Evolutionary conservation across 2,329 filamentous ascomycete genomes (phyloP).

Genomic region (Rhexocercosporidium sp.): DNA sequence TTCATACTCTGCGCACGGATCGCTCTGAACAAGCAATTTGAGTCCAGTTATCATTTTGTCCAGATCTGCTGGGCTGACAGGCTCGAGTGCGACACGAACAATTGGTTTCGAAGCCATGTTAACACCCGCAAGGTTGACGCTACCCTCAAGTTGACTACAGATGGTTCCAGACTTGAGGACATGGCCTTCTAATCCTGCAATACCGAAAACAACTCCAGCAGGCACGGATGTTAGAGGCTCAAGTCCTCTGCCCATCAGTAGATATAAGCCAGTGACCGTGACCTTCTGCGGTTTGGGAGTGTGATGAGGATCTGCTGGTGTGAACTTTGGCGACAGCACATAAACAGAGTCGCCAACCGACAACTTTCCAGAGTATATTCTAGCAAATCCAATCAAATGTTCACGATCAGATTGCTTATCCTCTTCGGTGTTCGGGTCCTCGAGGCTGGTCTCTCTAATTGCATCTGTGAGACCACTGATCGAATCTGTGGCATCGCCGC

Average conservation of each 20-base stretch:
- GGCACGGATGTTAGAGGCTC: slow-evolving; percentile 85
- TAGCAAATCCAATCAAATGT: slow-evolving; percentile 91
- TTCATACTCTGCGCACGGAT: slow-evolving; percentile 95
- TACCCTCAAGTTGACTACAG: slow-evolving; percentile 84
- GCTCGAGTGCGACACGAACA: slow-evolving; percentile 94
- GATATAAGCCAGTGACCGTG: slow-evolving; percentile 85
- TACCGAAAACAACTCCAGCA: slow-evolving; percentile 93
- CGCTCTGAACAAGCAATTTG: slow-evolving; percentile 86
- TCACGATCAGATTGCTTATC: slow-evolving; percentile 75
- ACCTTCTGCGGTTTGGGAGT: slow-evolving; percentile 79
- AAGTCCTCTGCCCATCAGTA: slow-evolving; percentile 92
- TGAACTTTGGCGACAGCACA: slow-evolving; percentile 91
- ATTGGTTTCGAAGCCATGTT: slow-evolving; percentile 84
- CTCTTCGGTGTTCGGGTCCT: slow-evolving; percentile 54
- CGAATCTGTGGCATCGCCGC: slow-evolving; percentile 39
- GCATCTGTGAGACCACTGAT: slow-evolving; percentile 57
- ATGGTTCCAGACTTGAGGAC: slow-evolving; percentile 96
- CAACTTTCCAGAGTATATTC: slow-evolving; percentile 89
- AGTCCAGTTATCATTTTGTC: slow-evolving; percentile 94
- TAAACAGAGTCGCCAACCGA: slow-evolving; percentile 90
- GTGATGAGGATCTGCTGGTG: slow-evolving; percentile 75
- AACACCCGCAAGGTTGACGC: slow-evolving; percentile 89
- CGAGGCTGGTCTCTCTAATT: slow-evolving; percentile 64
- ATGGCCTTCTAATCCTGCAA: slow-evolving; percentile 88
- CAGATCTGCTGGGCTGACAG: slow-evolving; percentile 85